These are phyloP conservation scores for Suillus cothurnatus DNA, from an alignment of 768 basidiomycete species.

Conservation along the genomic window DNA sequence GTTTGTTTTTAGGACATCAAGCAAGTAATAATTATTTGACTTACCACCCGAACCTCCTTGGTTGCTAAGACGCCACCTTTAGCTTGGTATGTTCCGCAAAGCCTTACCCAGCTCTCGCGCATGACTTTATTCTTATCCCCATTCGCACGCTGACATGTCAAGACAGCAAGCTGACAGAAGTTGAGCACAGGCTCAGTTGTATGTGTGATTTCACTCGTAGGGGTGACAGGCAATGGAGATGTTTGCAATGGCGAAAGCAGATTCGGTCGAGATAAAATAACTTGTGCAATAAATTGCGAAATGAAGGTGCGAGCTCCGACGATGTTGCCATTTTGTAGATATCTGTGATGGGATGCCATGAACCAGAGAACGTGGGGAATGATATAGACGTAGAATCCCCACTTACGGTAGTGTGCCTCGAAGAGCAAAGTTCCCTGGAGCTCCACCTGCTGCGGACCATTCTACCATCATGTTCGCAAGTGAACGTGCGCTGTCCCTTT, in stretches of 20 bases:
- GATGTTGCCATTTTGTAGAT: constrained; percentile 84
- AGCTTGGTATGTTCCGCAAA: constrained; percentile 84
- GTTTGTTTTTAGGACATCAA: background rate
- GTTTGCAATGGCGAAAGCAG: constrained; percentile 42
- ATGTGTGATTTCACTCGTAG: constrained; percentile 64
- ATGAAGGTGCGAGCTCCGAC: constrained; percentile 95
- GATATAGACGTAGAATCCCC: constrained; percentile 8
- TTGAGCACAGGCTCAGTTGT: constrained; percentile 81
- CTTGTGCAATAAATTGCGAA: constrained; percentile 68
- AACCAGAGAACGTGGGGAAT: constrained; percentile 7
- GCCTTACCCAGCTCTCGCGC: constrained; percentile 82
- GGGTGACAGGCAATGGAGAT: constrained; percentile 46
- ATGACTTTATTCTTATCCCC: constrained; percentile 76
- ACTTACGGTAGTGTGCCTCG: constrained; percentile 82
- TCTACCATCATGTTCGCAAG: constrained; percentile 86
- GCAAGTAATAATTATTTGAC: constrained; percentile 22
- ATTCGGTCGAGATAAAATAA: constrained; percentile 50
- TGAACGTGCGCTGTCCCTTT: constrained; percentile 83
- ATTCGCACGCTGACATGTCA: constrained; percentile 85
- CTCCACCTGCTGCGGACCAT: constrained; percentile 61
- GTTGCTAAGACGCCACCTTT: constrained; percentile 62
- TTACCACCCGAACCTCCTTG: constrained; percentile 65
- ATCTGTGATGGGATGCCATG: constrained; percentile 43
- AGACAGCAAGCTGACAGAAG: constrained; percentile 86
- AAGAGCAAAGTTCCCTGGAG: constrained; percentile 76